Conservation (phyloP, 2,329 filamentous ascomycete genomes). For the Penicillium glabrum region DNA sequence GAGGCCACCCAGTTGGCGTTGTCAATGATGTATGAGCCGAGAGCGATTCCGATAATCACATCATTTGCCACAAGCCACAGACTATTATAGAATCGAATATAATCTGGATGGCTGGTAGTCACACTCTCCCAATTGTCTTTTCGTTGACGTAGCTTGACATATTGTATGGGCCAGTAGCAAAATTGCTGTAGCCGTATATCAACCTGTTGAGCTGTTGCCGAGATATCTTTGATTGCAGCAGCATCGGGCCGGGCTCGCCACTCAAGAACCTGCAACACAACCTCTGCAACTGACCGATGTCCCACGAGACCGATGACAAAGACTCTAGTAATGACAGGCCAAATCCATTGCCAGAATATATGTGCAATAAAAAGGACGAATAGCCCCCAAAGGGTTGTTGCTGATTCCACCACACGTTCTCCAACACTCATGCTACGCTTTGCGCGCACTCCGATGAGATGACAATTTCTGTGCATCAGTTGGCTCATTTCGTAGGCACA, state of each 20-base stretch:
- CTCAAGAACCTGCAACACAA: slow-evolving; percentile 75
- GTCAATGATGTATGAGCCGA: slow-evolving; percentile 96
- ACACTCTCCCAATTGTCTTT: slow-evolving; percentile 95
- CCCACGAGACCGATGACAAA: slow-evolving; percentile 79
- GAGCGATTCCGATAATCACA: slow-evolving; percentile 94
- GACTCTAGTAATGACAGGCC: slow-evolving; percentile 69
- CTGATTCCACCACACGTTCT: slow-evolving; percentile 90
- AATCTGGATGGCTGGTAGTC: slow-evolving; percentile 92
- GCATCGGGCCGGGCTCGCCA: slow-evolving; percentile 77
- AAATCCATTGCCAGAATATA: slow-evolving; percentile 70
- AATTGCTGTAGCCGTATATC: slow-evolving; percentile 97
- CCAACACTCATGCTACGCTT: slow-evolving; percentile 89
- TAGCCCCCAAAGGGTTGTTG: slow-evolving; percentile 78
- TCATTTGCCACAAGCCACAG: slow-evolving; percentile 98
- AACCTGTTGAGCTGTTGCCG: slow-evolving; percentile 93
- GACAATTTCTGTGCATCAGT: slow-evolving; percentile 84
- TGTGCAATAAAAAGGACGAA: slow-evolving; percentile 69
- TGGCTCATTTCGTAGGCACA: slow-evolving; percentile 89
- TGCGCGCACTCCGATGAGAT: slow-evolving; percentile 74
- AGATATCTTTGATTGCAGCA: slow-evolving; percentile 90
- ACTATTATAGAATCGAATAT: slow-evolving; percentile 98
- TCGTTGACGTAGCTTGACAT: slow-evolving; percentile 82
- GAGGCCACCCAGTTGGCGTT: slow-evolving; percentile 82
- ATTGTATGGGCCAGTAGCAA: slow-evolving; percentile 98
- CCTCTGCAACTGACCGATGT: slow-evolving; percentile 78